phyloP scores from a whole-genome alignment of 768 basidiomycete species.

The Amanita pseudoporphyria region DNA sequence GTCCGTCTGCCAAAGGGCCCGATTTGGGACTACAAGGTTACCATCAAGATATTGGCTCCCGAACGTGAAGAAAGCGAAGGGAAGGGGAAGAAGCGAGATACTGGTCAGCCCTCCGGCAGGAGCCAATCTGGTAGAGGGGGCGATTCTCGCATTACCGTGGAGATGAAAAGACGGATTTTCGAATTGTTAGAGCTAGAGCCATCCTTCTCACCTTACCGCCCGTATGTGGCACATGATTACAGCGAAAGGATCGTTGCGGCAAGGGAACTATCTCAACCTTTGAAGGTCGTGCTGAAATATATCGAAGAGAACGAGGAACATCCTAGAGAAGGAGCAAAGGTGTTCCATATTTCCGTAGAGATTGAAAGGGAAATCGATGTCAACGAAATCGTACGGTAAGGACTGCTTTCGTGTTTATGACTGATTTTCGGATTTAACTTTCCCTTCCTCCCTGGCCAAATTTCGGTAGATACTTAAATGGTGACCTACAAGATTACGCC shows the following conservation, averaged over 20 bases:
- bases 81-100: conserved; percentile 17
- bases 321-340: conserved; percentile 26
- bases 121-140: conserved; percentile 18
- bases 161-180: conserved; percentile 42
- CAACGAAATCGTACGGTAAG: conserved; percentile 24
- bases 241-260: conserved; percentile 38
- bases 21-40: conserved; percentile 49
- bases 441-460: too few relatives aligned
- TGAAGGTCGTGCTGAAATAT: conserved; percentile 30
- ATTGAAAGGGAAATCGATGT: conserved; percentile 31
- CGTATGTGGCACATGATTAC: conserved; percentile 42
- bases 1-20: conserved; percentile 35
- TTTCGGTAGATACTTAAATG: conserved; percentile 31
- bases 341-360: conserved; percentile 32
- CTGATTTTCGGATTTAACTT: not conserved
- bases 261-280: conserved; percentile 32
- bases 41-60: conserved; percentile 37
- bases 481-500: conserved; percentile 24
- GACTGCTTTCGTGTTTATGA: not conserved
- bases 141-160: conserved; percentile 6
- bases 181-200: conserved; percentile 39
- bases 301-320: conserved; percentile 31
- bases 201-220: conserved; percentile 22
- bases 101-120: not conserved
- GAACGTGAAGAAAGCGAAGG: conserved; percentile 26